Evolutionary conservation across 441 rosid genomes (phyloP).

Genomic region (Omphalea diandra): DNA sequence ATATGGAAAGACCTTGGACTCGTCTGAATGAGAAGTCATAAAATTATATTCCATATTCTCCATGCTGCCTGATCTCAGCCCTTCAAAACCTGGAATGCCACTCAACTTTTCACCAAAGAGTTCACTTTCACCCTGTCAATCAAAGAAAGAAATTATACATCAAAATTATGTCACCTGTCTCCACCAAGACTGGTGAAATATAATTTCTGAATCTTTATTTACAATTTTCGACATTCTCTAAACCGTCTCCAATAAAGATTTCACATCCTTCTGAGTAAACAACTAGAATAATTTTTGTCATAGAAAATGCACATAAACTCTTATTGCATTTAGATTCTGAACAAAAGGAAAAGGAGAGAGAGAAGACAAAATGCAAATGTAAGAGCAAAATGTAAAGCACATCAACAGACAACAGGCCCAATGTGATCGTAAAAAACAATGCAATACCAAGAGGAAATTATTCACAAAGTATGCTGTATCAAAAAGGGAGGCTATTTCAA

Average conservation of each 20-base stretch:
- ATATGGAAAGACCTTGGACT: constrained; percentile 29
- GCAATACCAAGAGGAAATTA: neutral
- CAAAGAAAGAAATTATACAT: constrained; percentile 6
- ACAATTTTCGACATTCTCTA: neutral
- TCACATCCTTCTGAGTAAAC: neutral
- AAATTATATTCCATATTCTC: constrained; percentile 46
- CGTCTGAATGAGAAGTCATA: constrained; percentile 31
- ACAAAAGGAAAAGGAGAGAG: neutral
- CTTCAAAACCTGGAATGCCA: constrained; percentile 34
- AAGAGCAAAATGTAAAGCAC: neutral
- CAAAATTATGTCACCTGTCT: neutral
- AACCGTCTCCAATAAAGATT: neutral
- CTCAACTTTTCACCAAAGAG: constrained; percentile 32
- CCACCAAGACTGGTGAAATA: neutral
- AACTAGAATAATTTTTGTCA: neutral
- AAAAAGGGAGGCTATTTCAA: neutral
- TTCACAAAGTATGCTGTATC: neutral
- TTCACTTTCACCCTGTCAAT: constrained; percentile 43
- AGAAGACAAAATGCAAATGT: neutral
- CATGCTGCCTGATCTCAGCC: constrained; percentile 31
- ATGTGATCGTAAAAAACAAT: neutral
- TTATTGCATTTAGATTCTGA: neutral
- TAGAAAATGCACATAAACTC: neutral
- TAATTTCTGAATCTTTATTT: neutral
- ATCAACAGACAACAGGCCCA: neutral